Conservation (phyloP, 768 basidiomycete genomes). For the Gautieria morchelliformis region DNA sequence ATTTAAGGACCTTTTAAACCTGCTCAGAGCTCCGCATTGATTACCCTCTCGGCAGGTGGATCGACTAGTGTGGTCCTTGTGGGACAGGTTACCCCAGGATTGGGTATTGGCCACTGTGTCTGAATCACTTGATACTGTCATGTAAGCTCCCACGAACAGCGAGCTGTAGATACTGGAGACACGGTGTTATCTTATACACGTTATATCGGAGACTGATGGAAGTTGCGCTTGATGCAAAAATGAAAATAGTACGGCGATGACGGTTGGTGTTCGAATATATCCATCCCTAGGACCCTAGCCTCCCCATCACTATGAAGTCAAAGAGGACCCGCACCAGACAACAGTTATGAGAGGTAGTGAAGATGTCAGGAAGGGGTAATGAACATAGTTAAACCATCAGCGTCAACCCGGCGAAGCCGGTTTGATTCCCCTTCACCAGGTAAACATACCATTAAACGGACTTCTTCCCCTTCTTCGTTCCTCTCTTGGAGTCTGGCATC, state of each 20-base stretch:
- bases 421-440: background rate
- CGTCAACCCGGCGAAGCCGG: background rate
- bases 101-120: background rate
- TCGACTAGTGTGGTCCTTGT: background rate
- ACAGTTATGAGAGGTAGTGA: background rate
- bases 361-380: background rate
- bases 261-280: background rate
- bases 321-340: background rate
- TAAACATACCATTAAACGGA: background rate
- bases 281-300: too few species aligned
- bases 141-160: background rate
- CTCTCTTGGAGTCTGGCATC: conserved; percentile 3
- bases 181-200: background rate
- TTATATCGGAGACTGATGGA: background rate
- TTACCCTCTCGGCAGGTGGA: background rate
- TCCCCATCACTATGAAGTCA: background rate
- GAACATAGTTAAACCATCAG: conserved; percentile 2
- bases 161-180: background rate
- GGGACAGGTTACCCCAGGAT: background rate
- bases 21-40: background rate
- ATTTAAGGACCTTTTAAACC: background rate
- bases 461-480: background rate
- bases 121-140: background rate
- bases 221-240: too few species aligned
- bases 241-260: background rate